Evolutionary conservation across 2,329 filamentous ascomycete genomes (phyloP), one percentile per base, ranked within the genome.

Genomic region (Ophioceras dolichostomum): DNA sequence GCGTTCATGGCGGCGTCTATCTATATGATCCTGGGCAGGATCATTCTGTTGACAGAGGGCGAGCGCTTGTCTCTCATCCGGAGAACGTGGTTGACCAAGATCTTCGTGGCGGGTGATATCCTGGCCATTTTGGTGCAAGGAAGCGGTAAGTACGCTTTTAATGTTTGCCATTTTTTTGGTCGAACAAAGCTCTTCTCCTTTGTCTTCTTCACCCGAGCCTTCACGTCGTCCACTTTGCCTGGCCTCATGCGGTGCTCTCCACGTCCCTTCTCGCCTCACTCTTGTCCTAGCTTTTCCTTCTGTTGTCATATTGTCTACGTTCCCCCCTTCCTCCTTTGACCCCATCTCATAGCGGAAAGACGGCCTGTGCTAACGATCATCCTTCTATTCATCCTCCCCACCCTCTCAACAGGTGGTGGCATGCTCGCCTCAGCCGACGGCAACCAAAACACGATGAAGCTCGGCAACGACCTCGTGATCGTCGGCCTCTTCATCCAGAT

Each of bases 401-500:
- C n/a, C n/a, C n/a, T n/a, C n/a, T 0, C 59, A 58, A 17, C 44
- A 73, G 22, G 50, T 69, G 29, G 54, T 12, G 61, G 61, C 2
- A 18, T 14, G 32, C 8, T n/a, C 13, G 20, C 14, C 1, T 21
- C 5, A 12, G 29, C 67, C 36, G 53, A 50, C 41, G 40, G 44
- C 42, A 49, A 60, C 19, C 43, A 73, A 49, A 58, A 54, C 28
- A 17, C 19, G 6, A 13, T 13, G n/a, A 3, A 36, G 4, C 51
- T 54, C 10, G 70, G 66, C n/a, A 50, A 70, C 43, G 61, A 65
- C 14, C 56, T 78, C 34, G 65, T 79, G n/a, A 52, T 78, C 7
- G 65, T 46, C 1, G 75, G 76, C 2, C 55, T 80, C 3, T 49
- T 69, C 22, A 50, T 77, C 13, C 76, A 80, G 47, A 60, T 80